Percentiles rank a stretch among this genome's conserved stretches.
Evolutionary conservation across 1,284 basidiomycete genomes (phyloP).

Genomic region (Sphaerobolus stellatus): DNA sequence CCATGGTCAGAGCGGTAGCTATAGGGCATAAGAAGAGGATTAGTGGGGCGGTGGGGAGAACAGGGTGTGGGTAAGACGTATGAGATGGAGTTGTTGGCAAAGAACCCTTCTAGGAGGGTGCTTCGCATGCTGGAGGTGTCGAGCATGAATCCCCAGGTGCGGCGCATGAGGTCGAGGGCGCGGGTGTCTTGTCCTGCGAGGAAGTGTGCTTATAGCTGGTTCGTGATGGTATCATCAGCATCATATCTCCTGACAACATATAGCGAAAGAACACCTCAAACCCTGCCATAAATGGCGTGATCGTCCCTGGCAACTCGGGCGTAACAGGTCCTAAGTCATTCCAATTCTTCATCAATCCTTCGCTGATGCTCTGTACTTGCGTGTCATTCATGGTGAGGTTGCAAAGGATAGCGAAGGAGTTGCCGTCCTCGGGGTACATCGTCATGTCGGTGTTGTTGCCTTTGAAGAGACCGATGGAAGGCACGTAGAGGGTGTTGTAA

Average conservation of each 20-base stretch:
- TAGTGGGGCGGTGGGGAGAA: no score
- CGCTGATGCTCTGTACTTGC: conserved; percentile 43
- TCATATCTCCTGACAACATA: not conserved
- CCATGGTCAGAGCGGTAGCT: conserved; percentile 47
- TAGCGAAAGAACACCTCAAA: conserved; percentile 41
- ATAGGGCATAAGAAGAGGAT: no score
- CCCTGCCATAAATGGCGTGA: conserved; percentile 51
- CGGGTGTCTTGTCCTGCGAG: conserved; percentile 45
- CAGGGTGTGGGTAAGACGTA: no score
- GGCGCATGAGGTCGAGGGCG: conserved; percentile 49
- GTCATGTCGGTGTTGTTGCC: conserved; percentile 42
- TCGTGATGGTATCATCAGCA: no score
- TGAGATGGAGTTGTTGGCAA: conserved; percentile 50
- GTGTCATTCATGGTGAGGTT: conserved; percentile 40
- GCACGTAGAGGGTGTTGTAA: conserved; percentile 48
- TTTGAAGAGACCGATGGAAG: conserved; percentile 41
- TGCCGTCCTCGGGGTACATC: conserved; percentile 51
- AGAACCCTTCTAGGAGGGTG: conserved; percentile 51
- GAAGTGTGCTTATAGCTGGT: conserved; percentile 55
- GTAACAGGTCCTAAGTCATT: conserved; percentile 47
- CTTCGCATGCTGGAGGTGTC: conserved; percentile 52
- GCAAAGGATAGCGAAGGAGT: conserved; percentile 51
- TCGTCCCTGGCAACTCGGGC: conserved; percentile 52
- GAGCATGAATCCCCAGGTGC: conserved; percentile 56
- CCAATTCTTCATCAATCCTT: conserved; percentile 48